phyloP scores from a whole-genome alignment of 495 filamentous ascomycete genomes.

The Penicillium silybi region DNA sequence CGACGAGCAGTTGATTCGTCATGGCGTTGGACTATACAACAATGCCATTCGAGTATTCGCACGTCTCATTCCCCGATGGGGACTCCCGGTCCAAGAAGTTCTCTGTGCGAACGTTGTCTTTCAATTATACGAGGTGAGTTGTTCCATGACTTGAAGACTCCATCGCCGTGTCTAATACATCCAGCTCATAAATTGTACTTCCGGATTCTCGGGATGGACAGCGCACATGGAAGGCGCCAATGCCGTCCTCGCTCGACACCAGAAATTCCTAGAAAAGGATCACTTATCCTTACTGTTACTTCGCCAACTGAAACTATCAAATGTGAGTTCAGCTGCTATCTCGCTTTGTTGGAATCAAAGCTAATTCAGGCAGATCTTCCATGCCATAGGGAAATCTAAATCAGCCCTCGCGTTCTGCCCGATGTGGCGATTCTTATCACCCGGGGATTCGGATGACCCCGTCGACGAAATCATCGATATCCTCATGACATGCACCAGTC shows the following conservation, averaged over 20 bases:
- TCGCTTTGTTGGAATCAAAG: not conserved
- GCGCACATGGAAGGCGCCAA: constrained; percentile 17
- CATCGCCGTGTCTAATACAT: not conserved
- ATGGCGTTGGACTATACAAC: constrained; percentile 10
- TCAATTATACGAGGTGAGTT: constrained; percentile 12
- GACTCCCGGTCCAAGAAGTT: constrained; percentile 9
- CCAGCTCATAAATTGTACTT: constrained; percentile 11
- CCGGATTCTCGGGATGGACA: constrained; percentile 14
- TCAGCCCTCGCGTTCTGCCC: constrained; percentile 11
- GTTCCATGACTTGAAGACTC: not conserved
- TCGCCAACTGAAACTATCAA: constrained; percentile 12
- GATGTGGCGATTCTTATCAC: constrained; percentile 10
- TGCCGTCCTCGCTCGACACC: constrained; percentile 10
- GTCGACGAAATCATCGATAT: constrained; percentile 16
- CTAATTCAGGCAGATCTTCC: constrained; percentile 2
- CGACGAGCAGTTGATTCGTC: constrained; percentile 4
- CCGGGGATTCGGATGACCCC: not conserved
- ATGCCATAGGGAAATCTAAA: constrained; percentile 17
- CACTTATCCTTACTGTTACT: constrained; percentile 8
- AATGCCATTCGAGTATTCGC: constrained; percentile 8
- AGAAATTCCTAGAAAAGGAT: constrained; percentile 4
- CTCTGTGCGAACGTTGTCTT: constrained; percentile 14
- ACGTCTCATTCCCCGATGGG: constrained; percentile 1
- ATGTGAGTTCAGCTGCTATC: not conserved
- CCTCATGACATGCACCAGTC: constrained; percentile 11